These are phyloP conservation scores for Aspergillus luchuensis DNA, from an alignment of 2,329 filamentous ascomycete genomes.

Conservation along the genomic window DNA sequence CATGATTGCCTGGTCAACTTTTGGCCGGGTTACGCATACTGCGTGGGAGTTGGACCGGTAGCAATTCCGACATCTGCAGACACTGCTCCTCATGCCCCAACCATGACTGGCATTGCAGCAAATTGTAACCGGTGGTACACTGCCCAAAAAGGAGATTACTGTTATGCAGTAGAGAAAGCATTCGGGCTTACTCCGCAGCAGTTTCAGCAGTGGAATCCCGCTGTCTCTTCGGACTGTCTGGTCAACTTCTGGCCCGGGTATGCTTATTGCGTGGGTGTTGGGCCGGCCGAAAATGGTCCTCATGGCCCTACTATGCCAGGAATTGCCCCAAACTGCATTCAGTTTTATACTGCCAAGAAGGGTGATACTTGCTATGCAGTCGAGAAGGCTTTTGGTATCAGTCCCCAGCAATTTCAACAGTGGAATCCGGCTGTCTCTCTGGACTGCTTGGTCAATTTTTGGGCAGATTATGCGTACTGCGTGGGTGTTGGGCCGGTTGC, in stretches of 20 bases:
- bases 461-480: conserved; percentile 14
- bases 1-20: conserved; percentile 13
- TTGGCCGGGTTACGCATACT: conserved; percentile 16
- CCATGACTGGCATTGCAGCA: conserved; percentile 8
- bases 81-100: conserved; percentile 1
- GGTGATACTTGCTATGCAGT: conserved; percentile 13
- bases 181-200: conserved; percentile 8
- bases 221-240: conserved; percentile 11
- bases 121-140: conserved; percentile 17
- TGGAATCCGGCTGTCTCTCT: conserved; percentile 14
- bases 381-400: conserved; percentile 2
- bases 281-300: neutral
- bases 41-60: conserved; percentile 11
- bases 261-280: conserved; percentile 18
- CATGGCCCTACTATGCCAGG: conserved; percentile 10
- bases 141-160: conserved; percentile 14
- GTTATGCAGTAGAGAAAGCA: neutral
- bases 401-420: conserved; percentile 9
- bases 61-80: neutral
- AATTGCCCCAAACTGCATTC: conserved; percentile 10
- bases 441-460: conserved; percentile 15
- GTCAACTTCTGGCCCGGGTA: conserved; percentile 14
- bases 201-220: conserved; percentile 15
- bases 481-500: conserved; percentile 11
- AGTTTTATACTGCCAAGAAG: conserved; percentile 15